Evolutionary conservation across 371 early-diverging fungal genomes (phyloP), one percentile per base, ranked within the genome.

Genomic region (Nematocida sp.): DNA sequence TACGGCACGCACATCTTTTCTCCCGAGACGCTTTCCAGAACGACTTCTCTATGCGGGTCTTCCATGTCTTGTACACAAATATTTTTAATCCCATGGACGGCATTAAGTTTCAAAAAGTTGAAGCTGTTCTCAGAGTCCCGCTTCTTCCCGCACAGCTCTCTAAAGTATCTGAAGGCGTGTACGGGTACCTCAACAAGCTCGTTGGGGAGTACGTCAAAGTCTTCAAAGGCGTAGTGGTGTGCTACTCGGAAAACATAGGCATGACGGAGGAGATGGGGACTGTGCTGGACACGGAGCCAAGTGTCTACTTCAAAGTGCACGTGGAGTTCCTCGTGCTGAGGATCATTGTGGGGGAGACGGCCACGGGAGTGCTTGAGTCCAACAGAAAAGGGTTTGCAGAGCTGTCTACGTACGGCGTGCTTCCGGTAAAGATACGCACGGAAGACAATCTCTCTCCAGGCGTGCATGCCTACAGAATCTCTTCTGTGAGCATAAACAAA

Each of bases 311-410:
- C 15, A 70, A 62, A 38, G 60, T 70, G 23, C 38, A 54, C 17
- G 74, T 62, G 1, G 74, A 70, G 50, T 70, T 70, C 37, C 21
- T 70, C 0, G 15, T 70, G 1, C 5, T 70, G 45, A 50, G 41
- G 29, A 62, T 70, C 7, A n/a, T 48, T 1, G 17, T 48, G 4
- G 7, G 37, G 3, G 38, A 50, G 17, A n/a, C 11, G 21, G 37
- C 46, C 11, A 15, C 4, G 3, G 62, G 62, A 27, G 13, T 4
- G 5, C 7, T 62, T 25, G 62, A 62, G 23, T 15, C 7, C 8
- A 37, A 8, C 11, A 34, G 13, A 11, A 21, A 52, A 29, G 21
- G 13, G 37, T 3, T 11, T 11, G n/a, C 17, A 5, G 43, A 43
- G 25, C 38, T 62, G 15, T 62, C 49, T 46, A 19, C 40, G 23